A percentile compares a stretch with the other conserved stretches of the same genome.
Conservation (phyloP, 2,329 filamentous ascomycete species). For the Pezicula carpinea region DNA sequence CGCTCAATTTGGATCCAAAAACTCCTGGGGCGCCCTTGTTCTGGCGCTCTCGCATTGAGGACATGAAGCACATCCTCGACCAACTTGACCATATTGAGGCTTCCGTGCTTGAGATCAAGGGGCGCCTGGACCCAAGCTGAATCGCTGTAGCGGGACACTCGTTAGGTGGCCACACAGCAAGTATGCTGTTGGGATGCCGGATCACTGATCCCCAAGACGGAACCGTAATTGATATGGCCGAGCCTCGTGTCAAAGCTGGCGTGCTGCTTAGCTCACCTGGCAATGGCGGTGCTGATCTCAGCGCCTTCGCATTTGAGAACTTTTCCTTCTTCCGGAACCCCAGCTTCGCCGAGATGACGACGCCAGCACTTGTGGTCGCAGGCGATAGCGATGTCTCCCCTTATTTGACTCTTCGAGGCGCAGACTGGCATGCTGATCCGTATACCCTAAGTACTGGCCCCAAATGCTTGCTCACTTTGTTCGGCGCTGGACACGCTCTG, state of each 20-base stretch:
- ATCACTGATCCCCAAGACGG: slow-evolving; percentile 30
- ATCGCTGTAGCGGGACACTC: slow-evolving; percentile 37
- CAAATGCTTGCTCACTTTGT: slow-evolving; percentile 32
- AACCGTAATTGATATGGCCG: slow-evolving; percentile 13
- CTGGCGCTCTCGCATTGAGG: slow-evolving; percentile 30
- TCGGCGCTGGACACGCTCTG: slow-evolving; percentile 32
- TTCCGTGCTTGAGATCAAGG: slow-evolving; percentile 27
- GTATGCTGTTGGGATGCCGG: slow-evolving; percentile 31
- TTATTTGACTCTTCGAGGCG: slow-evolving; percentile 31
- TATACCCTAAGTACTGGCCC: slow-evolving; percentile 29
- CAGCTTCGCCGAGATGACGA: slow-evolving; percentile 31
- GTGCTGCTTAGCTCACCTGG: slow-evolving; percentile 32
- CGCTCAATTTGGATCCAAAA: slow-evolving; percentile 19
- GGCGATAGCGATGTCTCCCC: slow-evolving; percentile 32
- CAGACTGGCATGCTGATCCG: slow-evolving; percentile 36
- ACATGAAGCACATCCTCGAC: slow-evolving; percentile 35
- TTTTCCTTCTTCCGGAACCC: slow-evolving; percentile 28
- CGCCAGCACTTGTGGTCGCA: slow-evolving; percentile 33
- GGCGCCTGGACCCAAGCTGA: slow-evolving; percentile 29
- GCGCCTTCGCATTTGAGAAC: slow-evolving; percentile 23
- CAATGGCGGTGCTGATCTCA: slow-evolving; percentile 26
- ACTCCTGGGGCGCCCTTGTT: slow-evolving; percentile 18
- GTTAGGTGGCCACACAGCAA: slow-evolving; percentile 31
- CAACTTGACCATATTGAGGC: slow-evolving; percentile 32
- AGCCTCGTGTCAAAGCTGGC: slow-evolving; percentile 34